Percentiles rank a stretch among this genome's conserved stretches.
phyloP scores from a whole-genome alignment of 2,329 filamentous ascomycete genomes.

The Boeremia exigua region DNA sequence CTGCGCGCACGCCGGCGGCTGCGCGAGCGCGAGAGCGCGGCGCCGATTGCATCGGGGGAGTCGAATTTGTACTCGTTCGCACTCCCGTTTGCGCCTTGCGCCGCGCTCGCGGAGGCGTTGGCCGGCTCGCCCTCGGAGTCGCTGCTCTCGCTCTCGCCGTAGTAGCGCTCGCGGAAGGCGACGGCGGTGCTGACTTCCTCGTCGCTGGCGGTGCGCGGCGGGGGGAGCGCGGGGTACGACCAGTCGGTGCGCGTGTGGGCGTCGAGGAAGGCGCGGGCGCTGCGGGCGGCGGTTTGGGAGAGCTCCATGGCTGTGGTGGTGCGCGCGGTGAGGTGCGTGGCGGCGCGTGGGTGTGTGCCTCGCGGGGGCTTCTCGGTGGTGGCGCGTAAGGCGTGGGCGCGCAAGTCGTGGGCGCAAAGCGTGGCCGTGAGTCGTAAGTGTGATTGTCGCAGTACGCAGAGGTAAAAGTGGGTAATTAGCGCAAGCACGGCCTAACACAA shows the following conservation, averaged over 20 bases:
- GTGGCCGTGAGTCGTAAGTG: too few relatives aligned
- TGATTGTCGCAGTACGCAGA: too few relatives aligned
- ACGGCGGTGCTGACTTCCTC: conserved; percentile 40
- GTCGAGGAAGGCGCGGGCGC: conserved; percentile 50
- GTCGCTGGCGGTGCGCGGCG: conserved; percentile 42
- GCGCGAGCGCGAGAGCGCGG: conserved; percentile 41
- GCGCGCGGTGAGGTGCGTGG: too few relatives aligned
- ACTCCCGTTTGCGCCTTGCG: conserved; percentile 9
- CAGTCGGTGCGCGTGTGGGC: conserved; percentile 55
- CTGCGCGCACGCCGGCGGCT: conserved; percentile 47
- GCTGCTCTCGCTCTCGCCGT: conserved; percentile 43
- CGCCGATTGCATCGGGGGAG: conserved; percentile 52
- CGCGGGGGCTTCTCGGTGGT: neutral
- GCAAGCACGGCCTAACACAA: too few relatives aligned
- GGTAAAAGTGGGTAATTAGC: too few relatives aligned
- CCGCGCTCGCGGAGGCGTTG: neutral
- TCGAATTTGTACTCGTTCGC: conserved; percentile 51
- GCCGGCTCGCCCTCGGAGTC: conserved; percentile 28
- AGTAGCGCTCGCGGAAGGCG: conserved; percentile 54
- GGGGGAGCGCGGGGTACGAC: conserved; percentile 48
- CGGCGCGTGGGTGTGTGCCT: neutral
- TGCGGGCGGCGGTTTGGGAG: conserved; percentile 52
- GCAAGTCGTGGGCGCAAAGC: neutral
- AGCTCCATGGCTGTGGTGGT: conserved; percentile 46
- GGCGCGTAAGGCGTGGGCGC: neutral